Conservation (phyloP, 257 asterid genomes). For the Przewalskia tangutica region DNA sequence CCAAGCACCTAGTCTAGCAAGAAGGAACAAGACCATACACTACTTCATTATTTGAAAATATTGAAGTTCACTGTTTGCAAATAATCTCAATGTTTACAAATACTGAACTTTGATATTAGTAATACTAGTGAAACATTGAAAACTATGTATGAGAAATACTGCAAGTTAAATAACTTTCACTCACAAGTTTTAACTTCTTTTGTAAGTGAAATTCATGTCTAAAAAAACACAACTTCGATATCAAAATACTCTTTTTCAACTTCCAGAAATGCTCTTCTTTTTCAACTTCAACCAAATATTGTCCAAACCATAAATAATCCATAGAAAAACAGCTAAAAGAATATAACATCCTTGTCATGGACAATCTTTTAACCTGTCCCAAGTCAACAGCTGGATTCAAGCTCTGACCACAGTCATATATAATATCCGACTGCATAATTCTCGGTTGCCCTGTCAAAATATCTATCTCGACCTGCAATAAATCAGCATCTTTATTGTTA, state of each 20-base stretch:
- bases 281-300: background rate
- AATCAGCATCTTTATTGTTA: background rate
- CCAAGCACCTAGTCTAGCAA: background rate
- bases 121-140: background rate
- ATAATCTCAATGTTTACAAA: background rate
- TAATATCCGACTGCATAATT: conserved; percentile 43
- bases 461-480: conserved; percentile 53
- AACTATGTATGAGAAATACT: background rate
- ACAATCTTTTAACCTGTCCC: conserved; percentile 45
- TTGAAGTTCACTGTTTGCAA: background rate
- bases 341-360: too few relatives aligned
- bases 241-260: too few relatives aligned
- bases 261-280: too few relatives aligned
- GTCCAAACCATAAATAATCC: background rate
- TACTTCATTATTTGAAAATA: background rate
- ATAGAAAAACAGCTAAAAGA: background rate
- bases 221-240: background rate
- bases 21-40: background rate
- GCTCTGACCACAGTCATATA: conserved; percentile 80
- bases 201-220: background rate
- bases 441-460: conserved; percentile 49
- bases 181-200: too few relatives aligned
- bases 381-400: conserved; percentile 68
- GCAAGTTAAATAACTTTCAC: background rate
- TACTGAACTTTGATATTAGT: background rate